Percentiles rank a stretch among this genome's conserved stretches.
These are phyloP conservation scores for Colletotrichum sp. DNA, from an alignment of 2,329 filamentous ascomycete species.

Conservation along the genomic window DNA sequence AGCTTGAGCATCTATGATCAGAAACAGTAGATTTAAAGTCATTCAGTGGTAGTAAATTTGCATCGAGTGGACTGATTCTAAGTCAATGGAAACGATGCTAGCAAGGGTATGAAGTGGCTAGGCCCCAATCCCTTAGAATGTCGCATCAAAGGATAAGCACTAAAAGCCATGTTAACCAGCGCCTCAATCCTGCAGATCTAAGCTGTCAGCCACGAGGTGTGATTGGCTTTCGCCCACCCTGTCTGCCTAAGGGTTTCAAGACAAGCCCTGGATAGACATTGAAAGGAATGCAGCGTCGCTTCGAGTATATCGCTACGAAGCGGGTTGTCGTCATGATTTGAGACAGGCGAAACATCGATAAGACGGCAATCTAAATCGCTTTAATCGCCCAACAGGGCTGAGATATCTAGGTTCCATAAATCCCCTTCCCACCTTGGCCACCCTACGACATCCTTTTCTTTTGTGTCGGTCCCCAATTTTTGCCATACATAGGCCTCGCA, in stretches of 20 bases:
- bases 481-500: fast-evolving
- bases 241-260: not conserved
- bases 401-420: not conserved
- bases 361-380: not conserved
- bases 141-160: not conserved
- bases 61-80: not conserved
- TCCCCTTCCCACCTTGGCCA: fast-evolving
- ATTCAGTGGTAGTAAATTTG: no score
- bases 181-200: not conserved
- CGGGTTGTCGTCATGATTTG: not conserved
- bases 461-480: not conserved
- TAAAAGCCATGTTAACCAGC: not conserved
- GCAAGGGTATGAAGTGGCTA: not conserved
- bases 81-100: fast-evolving
- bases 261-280: not conserved
- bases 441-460: not conserved
- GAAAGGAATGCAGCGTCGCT: not conserved
- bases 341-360: not conserved
- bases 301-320: not conserved
- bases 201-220: fast-evolving
- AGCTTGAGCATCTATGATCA: no score
- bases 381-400: not conserved
- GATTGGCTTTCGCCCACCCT: not conserved
- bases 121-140: not conserved
- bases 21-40: no score